Conservation (phyloP, 176 grass and related monocot genomes). For the Aegilops tauschii region DNA sequence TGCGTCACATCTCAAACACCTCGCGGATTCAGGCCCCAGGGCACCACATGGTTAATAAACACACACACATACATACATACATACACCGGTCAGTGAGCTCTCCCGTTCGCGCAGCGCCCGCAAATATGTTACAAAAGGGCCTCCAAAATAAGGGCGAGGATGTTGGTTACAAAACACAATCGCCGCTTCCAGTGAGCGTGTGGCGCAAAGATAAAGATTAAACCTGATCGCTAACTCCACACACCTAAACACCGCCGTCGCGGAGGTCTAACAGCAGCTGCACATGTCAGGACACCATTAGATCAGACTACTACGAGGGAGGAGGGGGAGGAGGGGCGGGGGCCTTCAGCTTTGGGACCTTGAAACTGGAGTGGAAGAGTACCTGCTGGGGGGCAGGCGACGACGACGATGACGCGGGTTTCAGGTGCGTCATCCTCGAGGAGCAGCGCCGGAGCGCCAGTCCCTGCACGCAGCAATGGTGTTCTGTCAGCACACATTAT, state of each 20-base stretch:
- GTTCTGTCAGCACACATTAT: not conserved
- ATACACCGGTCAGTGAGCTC: not conserved
- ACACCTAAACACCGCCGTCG: not conserved
- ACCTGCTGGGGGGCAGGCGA: conserved; percentile 24
- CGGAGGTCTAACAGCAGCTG: conserved; percentile 9
- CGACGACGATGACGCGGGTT: not conserved
- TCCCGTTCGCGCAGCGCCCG: not conserved
- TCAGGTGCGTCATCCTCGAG: conserved; percentile 12
- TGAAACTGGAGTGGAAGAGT: conserved; percentile 57
- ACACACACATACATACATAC: not conserved
- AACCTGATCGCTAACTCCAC: not conserved
- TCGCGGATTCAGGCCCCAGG: too few relatives aligned
- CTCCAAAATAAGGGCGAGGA: not conserved
- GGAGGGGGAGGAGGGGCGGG: not conserved
- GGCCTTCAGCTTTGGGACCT: conserved; percentile 50
- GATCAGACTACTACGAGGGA: not conserved
- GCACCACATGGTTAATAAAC: not conserved
- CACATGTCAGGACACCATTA: not conserved
- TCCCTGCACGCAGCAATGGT: conserved; percentile 5
- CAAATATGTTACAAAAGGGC: not conserved
- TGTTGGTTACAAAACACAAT: not conserved
- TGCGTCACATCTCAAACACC: not conserved
- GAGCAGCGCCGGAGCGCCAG: conserved; percentile 27
- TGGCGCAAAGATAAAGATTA: not conserved
- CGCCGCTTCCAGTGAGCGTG: not conserved